A percentile compares a stretch with the other conserved stretches of the same genome.
Evolutionary conservation across 148 eudicot genomes (phyloP).

Genomic region (Cornus kousa): DNA sequence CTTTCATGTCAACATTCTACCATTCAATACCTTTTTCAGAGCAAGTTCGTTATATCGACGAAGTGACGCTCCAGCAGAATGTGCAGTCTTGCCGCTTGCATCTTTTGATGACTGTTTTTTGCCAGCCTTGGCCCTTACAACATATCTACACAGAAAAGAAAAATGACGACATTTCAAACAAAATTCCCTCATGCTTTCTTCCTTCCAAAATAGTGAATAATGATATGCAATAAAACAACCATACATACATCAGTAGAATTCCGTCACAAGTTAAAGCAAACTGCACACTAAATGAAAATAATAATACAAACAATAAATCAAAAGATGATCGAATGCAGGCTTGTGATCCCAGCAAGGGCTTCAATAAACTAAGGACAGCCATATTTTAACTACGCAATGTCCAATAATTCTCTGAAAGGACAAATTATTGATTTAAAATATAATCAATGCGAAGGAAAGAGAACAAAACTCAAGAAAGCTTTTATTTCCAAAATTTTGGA

Average conservation of each 20-base stretch:
- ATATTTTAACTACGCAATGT: too few relatives aligned
- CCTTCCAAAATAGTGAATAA: neutral
- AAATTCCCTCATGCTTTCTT: neutral
- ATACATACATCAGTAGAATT: neutral
- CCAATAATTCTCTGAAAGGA: too few relatives aligned
- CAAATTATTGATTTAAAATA: too few relatives aligned
- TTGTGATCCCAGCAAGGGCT: neutral
- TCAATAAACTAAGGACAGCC: neutral
- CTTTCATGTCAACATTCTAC: neutral
- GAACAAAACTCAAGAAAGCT: too few relatives aligned
- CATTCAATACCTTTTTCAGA: conserved; percentile 69
- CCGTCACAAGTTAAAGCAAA: neutral
- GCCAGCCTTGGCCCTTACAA: conserved; percentile 94
- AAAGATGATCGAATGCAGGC: neutral
- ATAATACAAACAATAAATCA: too few relatives aligned
- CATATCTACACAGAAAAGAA: conserved; percentile 57
- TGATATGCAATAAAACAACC: neutral
- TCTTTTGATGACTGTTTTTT: conserved; percentile 89
- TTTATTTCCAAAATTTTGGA: too few relatives aligned
- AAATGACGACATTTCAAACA: neutral
- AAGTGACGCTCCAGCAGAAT: conserved; percentile 95
- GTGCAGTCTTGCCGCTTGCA: conserved; percentile 67
- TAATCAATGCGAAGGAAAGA: too few relatives aligned
- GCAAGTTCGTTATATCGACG: conserved; percentile 93
- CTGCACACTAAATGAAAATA: too few relatives aligned